Evolutionary conservation across 192 early-diverging fungal genomes (phyloP).

Genomic region (Linnemannia hyalina): DNA sequence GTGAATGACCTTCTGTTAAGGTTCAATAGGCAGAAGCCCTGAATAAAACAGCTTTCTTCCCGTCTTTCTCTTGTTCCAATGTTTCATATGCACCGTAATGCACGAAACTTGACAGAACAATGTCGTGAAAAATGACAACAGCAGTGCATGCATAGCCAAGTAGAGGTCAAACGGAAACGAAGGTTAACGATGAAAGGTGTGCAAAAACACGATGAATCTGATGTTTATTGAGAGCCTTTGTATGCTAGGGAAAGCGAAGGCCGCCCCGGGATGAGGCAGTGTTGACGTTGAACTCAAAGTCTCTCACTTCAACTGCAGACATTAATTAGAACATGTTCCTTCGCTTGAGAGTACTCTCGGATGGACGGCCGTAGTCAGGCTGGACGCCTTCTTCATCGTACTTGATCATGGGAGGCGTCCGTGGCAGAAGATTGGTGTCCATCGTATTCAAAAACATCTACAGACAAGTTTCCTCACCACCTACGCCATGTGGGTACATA

Average conservation of each 20-base stretch:
- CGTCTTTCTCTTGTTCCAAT: too few species aligned
- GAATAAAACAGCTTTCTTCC: too few species aligned
- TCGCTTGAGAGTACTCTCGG: slow-evolving; percentile 15
- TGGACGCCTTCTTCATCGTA: slow-evolving; percentile 18
- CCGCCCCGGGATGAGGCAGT: not conserved
- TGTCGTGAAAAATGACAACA: too few species aligned
- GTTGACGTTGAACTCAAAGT: not conserved
- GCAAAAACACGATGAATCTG: not conserved
- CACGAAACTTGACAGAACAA: slow-evolving; percentile 6
- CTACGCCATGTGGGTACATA: not conserved
- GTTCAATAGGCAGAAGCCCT: too few species aligned
- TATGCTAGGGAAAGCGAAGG: not conserved
- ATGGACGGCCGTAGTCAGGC: slow-evolving; percentile 2
- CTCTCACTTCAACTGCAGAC: slow-evolving; percentile 1
- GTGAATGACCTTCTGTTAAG: too few species aligned
- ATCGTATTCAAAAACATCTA: slow-evolving; percentile 8
- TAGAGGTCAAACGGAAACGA: too few species aligned
- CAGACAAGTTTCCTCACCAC: not conserved
- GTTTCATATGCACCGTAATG: too few species aligned
- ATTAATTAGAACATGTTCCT: slow-evolving; percentile 25
- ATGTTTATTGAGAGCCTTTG: slow-evolving; percentile 3
- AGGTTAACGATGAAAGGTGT: too few species aligned
- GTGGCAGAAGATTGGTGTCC: slow-evolving; percentile 19
- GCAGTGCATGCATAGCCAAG: too few species aligned
- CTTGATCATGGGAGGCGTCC: slow-evolving; percentile 18